Evolutionary conservation across 352 stramenopile genomes (phyloP).

Genomic region (Plasmopara viticola): DNA sequence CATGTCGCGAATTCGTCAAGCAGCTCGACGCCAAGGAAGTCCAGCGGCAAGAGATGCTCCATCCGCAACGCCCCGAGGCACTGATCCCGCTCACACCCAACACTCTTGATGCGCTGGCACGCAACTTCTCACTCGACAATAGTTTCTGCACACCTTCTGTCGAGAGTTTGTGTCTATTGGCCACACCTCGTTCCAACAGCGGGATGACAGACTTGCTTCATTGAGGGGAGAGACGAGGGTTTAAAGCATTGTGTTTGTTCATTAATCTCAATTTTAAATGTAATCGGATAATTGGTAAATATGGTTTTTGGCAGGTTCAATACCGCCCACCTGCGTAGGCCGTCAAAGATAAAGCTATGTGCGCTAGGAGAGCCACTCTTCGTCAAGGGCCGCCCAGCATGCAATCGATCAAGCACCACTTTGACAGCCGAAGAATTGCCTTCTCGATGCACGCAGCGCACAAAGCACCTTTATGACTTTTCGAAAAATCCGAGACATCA

Average conservation of each 20-base stretch:
- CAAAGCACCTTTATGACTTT: too few relatives aligned
- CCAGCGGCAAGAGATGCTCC: conserved; percentile 23
- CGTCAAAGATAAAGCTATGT: too few relatives aligned
- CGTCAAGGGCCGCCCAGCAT: conserved; percentile 10
- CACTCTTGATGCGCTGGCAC: conserved; percentile 20
- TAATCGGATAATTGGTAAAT: too few relatives aligned
- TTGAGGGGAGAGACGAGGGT: conserved; percentile 5
- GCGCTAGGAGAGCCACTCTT: too few relatives aligned
- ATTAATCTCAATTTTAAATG: too few relatives aligned
- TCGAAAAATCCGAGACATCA: too few relatives aligned
- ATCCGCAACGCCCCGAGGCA: conserved; percentile 10
- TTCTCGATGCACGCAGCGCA: conserved; percentile 20
- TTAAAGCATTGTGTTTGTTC: too few relatives aligned
- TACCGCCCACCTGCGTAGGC: too few relatives aligned
- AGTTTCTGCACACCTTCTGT: conserved; percentile 24
- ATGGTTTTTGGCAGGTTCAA: too few relatives aligned
- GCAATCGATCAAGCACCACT: conserved; percentile 21
- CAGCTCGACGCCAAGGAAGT: conserved; percentile 24
- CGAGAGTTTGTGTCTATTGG: conserved; percentile 25
- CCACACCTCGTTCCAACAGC: conserved; percentile 23
- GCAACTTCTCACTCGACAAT: conserved; percentile 30
- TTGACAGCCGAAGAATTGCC: conserved; percentile 21
- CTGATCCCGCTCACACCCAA: conserved; percentile 24
- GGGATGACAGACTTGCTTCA: conserved; percentile 24
- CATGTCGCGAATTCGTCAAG: conserved; percentile 24